These are phyloP conservation scores for Harringtonia lauricola DNA, from an alignment of 2,329 filamentous ascomycete genomes.

Conservation along the genomic window DNA sequence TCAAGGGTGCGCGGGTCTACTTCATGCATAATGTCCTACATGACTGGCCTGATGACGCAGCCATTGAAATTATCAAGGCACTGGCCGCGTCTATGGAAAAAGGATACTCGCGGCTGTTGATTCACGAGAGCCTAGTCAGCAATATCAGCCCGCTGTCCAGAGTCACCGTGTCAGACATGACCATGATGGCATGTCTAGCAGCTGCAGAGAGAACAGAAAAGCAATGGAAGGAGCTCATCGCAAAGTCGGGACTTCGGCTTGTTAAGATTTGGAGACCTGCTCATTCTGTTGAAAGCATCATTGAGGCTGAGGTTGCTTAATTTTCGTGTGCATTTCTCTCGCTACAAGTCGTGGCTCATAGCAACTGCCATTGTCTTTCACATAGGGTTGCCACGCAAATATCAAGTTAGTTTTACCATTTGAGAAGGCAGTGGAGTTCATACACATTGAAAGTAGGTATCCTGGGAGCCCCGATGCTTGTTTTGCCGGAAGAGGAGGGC, in stretches of 20 bases:
- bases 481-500: too few relatives aligned
- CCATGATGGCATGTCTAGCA: background rate
- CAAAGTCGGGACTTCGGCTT: background rate
- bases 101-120: slow-evolving; percentile 25
- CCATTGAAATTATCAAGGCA: slow-evolving; percentile 20
- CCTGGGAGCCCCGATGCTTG: too few relatives aligned
- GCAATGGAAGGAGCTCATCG: background rate
- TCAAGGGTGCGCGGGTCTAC: slow-evolving; percentile 13
- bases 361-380: too few relatives aligned
- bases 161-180: slow-evolving; percentile 1
- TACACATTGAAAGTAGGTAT: too few relatives aligned
- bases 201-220: background rate
- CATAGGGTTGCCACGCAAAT: too few relatives aligned
- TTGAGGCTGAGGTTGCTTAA: background rate
- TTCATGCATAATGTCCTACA: slow-evolving; percentile 14
- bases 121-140: slow-evolving; percentile 21
- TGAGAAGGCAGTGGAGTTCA: too few relatives aligned
- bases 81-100: slow-evolving; percentile 18
- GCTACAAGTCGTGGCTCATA: too few relatives aligned
- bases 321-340: too few relatives aligned
- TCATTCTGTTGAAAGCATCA: background rate
- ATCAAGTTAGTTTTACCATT: too few relatives aligned
- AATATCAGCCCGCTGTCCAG: background rate
- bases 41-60: slow-evolving; percentile 18
- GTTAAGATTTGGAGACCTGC: background rate